Evolutionary conservation across 148 eudicot genomes (phyloP).

Genomic region (Dysphania ambrosioides): DNA sequence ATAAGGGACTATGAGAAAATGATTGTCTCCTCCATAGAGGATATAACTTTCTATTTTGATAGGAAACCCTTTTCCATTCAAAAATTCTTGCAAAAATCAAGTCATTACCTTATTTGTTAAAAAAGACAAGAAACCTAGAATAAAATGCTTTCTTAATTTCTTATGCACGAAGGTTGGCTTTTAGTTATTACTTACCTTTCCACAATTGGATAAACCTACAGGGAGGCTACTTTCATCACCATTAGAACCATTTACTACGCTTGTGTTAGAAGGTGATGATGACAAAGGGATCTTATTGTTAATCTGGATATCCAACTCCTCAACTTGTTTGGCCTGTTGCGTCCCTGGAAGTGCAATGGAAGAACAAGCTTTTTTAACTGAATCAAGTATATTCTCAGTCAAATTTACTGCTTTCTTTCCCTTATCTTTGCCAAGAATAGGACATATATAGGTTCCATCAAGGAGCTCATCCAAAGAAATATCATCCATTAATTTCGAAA

Average conservation of each 20-base stretch:
- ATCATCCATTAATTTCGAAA: conserved; percentile 62
- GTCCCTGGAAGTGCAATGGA: conserved; percentile 48
- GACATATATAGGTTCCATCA: conserved; percentile 55
- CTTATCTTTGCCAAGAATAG: conserved; percentile 55
- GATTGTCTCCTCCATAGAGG: not conserved
- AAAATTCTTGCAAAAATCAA: not conserved
- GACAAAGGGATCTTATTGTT: conserved; percentile 32
- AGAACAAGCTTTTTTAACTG: conserved; percentile 63
- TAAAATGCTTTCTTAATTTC: not conserved
- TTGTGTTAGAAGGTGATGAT: conserved; percentile 33
- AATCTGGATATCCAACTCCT: conserved; percentile 40
- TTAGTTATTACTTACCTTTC: conserved; percentile 44
- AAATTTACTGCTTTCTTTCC: conserved; percentile 46
- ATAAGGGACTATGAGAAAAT: too few relatives aligned
- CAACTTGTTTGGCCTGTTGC: conserved; percentile 40
- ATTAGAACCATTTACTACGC: conserved; percentile 35
- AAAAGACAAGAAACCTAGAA: not conserved
- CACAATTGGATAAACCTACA: conserved; percentile 38
- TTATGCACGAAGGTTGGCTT: too few relatives aligned
- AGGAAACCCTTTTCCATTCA: not conserved
- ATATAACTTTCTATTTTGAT: not conserved
- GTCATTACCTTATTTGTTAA: not conserved
- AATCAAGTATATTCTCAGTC: conserved; percentile 48
- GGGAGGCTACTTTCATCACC: conserved; percentile 34
- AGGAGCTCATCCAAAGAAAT: conserved; percentile 74